Conservation (phyloP, 2,329 filamentous ascomycete species). For the Stachybotrys echinatus region DNA sequence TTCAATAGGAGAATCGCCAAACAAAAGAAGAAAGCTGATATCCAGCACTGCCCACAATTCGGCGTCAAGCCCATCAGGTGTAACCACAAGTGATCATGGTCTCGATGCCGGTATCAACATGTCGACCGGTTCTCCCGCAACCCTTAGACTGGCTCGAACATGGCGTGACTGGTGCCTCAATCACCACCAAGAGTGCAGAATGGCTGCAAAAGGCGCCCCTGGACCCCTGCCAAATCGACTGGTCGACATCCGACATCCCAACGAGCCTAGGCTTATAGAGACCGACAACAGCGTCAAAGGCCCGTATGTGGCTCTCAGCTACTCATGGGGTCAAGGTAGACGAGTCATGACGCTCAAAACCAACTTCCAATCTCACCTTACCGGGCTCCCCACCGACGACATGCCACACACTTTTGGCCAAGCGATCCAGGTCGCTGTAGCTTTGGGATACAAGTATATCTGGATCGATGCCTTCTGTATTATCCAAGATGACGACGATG, state of each 20-base stretch:
- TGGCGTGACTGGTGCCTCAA: not conserved
- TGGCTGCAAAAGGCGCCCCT: not conserved
- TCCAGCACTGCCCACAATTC: not conserved
- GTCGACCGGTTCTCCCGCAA: not conserved
- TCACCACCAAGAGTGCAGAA: not conserved
- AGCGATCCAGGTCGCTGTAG: slow-evolving; percentile 3
- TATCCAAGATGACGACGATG: slow-evolving; percentile 11
- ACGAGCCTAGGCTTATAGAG: slow-evolving; percentile 3
- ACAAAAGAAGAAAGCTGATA: not conserved
- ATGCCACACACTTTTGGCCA: slow-evolving; percentile 6
- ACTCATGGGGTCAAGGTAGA: slow-evolving; percentile 6
- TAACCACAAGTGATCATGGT: no score
- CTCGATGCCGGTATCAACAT: not conserved
- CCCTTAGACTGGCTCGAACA: not conserved
- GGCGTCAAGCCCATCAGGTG: no score
- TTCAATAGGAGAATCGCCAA: not conserved
- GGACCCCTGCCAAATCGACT: slow-evolving; percentile 1
- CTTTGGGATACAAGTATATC: slow-evolving; percentile 3
- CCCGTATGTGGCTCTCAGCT: slow-evolving; percentile 8
- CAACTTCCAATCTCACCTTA: slow-evolving; percentile 1
- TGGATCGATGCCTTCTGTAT: slow-evolving; percentile 2
- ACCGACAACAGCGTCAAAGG: not conserved
- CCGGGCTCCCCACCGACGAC: slow-evolving; percentile 1
- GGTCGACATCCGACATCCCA: slow-evolving; percentile 3
- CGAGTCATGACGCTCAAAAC: not conserved